Evolutionary conservation across 148 eudicot genomes (phyloP).

Genomic region (Rhododendron williamsianum): DNA sequence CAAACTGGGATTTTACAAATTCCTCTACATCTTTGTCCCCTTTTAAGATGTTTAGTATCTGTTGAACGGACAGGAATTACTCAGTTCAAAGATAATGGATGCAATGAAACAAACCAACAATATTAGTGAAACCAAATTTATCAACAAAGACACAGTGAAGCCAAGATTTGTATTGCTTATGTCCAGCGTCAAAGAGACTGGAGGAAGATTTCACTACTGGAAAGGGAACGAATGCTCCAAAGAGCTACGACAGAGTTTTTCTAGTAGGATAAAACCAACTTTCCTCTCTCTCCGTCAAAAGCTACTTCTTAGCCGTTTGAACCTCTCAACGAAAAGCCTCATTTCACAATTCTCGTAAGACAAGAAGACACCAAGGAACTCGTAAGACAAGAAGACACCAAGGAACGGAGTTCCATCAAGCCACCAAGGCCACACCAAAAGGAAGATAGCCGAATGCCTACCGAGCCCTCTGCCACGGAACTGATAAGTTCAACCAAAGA

Average conservation of each 20-base stretch:
- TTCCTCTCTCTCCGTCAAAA: not conserved
- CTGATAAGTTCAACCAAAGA: not conserved
- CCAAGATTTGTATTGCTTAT: not conserved
- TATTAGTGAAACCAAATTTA: not conserved
- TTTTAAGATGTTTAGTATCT: conserved; percentile 58
- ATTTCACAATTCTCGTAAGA: not conserved
- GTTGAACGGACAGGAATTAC: not conserved
- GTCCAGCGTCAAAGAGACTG: not conserved
- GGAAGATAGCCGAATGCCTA: not conserved
- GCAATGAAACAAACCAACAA: not conserved
- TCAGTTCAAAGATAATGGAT: too few relatives aligned
- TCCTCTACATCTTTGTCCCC: conserved; percentile 49
- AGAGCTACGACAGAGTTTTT: not conserved
- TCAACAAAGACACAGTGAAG: not conserved
- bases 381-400: not conserved
- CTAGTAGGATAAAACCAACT: not conserved
- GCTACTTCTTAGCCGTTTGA: not conserved
- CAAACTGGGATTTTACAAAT: conserved; percentile 26
- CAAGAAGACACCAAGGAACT: not conserved
- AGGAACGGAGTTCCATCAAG: not conserved
- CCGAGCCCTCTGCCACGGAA: not conserved
- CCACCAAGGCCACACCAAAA: not conserved
- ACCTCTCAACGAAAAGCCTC: not conserved
- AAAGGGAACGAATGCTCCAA: not conserved
- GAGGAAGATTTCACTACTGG: not conserved